Percentiles rank a stretch among this genome's conserved stretches.
Conservation (phyloP, 83 land plant genomes). For the Picea mariana region DNA sequence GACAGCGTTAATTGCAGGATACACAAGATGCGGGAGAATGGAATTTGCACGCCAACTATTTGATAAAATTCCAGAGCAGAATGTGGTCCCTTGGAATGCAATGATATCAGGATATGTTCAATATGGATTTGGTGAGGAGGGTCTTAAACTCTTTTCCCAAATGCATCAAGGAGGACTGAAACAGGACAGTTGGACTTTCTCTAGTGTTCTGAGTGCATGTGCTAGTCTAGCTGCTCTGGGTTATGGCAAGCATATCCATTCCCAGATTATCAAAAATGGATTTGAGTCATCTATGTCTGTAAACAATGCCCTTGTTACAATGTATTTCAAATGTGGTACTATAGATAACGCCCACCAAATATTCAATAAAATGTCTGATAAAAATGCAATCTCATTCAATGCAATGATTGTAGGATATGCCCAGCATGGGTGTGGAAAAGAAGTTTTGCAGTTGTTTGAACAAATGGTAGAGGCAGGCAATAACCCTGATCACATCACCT, state of each 20-base stretch:
- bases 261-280: too few species aligned
- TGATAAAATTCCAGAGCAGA: constrained; percentile 18
- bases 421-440: neutral
- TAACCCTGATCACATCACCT: neutral
- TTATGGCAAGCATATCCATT: constrained; percentile 18
- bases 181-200: constrained; percentile 4
- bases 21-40: constrained; percentile 28
- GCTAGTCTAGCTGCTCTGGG: constrained; percentile 19
- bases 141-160: constrained; percentile 12
- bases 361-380: neutral
- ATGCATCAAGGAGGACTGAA: constrained; percentile 17
- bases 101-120: constrained; percentile 21
- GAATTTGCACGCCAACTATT: constrained; percentile 41
- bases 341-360: neutral
- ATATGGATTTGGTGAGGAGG: neutral
- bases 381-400: neutral
- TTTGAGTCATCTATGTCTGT: constrained; percentile 19
- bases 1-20: constrained; percentile 48
- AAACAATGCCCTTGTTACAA: neutral
- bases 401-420: neutral
- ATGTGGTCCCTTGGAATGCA: constrained; percentile 31
- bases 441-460: neutral
- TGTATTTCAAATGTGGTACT: neutral
- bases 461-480: neutral
- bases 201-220: constrained; percentile 22